Evolutionary conservation across 345 rosid species (phyloP).

Genomic region (Dipteronia sinensis): DNA sequence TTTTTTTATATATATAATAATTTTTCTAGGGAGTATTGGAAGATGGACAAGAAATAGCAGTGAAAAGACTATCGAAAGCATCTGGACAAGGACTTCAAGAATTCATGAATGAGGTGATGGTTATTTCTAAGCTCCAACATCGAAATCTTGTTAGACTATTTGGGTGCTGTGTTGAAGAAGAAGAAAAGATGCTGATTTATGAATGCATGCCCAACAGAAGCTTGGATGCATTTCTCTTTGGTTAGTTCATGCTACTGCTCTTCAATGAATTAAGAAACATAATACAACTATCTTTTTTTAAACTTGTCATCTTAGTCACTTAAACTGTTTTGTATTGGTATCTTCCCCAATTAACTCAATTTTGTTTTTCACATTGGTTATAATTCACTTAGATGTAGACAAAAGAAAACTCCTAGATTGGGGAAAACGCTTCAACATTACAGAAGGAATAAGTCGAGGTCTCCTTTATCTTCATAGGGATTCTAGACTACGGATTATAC

Average conservation of each 20-base stretch:
- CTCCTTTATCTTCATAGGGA: neutral
- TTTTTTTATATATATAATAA: neutral
- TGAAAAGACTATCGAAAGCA: neutral
- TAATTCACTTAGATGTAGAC: neutral
- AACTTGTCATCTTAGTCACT: too few relatives aligned
- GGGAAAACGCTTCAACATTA: neutral
- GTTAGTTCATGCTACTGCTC: neutral
- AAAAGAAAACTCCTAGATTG: neutral
- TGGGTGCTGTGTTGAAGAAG: neutral
- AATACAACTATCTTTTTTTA: too few relatives aligned
- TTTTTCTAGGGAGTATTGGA: neutral
- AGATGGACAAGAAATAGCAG: neutral
- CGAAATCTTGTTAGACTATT: neutral
- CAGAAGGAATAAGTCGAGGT: neutral
- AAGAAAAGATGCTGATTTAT: conserved; percentile 1
- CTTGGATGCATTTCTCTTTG: neutral
- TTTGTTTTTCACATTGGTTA: neutral
- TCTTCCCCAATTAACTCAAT: neutral
- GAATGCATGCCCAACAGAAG: neutral
- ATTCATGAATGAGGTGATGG: neutral
- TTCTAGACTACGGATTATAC: neutral
- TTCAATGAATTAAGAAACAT: too few relatives aligned
- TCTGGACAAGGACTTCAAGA: neutral
- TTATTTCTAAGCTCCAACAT: conserved; percentile 1
- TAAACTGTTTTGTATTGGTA: neutral